Base-by-base conservation (phyloP, 495 filamentous ascomycete species). In the Xylaria palmicola region DNA sequence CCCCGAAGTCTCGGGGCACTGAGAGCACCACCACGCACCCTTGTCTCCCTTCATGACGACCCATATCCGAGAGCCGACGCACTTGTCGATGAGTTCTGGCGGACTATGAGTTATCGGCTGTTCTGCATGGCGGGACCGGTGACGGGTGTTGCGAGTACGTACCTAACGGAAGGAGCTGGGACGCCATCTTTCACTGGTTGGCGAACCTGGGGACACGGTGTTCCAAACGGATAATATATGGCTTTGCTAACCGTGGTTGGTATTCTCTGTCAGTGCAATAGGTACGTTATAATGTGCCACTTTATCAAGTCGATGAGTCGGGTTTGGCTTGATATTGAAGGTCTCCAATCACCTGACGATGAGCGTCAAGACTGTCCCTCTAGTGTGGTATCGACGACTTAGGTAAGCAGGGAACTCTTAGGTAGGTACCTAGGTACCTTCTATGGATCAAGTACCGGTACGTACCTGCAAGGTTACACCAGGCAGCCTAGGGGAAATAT, bases 1-100 rank as follows among this genome's bases (percentile, higher is more conserved):
- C n/a, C n/a, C n/a, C n/a, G n/a, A n/a, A n/a, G n/a, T n/a, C n/a
- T n/a, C n/a, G n/a, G n/a, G n/a, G n/a, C n/a, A n/a, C n/a, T 4
- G 45, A 15, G 22, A 36, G 4, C 1, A 15, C n/a, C 29, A 3
- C 24, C 39, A 24, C 59, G 64, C 72, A 89, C 94, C 94, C 81
- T 97, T 97, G 75, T 97, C 94, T 62, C 92, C 91, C 78, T 98
- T 97, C 94, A 98, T 98, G 74, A 98, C 85, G 59, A 98, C 92
- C 94, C 94, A 98, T 75, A 98, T 96, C 66, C 87, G 88, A 20
- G 93, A 97, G 37, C 95, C 94, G 58, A 98, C 91, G 75, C 95
- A 98, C 76, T 97, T 97, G 77, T 98, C 94, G 77, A 98, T 96
- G 68, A 98, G 83, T 75, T 98, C 94, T 97, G 65, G 55, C 20